Base-by-base conservation (phyloP, 805 yeast genomes). In the Metschnikowia gruessii region DNA sequence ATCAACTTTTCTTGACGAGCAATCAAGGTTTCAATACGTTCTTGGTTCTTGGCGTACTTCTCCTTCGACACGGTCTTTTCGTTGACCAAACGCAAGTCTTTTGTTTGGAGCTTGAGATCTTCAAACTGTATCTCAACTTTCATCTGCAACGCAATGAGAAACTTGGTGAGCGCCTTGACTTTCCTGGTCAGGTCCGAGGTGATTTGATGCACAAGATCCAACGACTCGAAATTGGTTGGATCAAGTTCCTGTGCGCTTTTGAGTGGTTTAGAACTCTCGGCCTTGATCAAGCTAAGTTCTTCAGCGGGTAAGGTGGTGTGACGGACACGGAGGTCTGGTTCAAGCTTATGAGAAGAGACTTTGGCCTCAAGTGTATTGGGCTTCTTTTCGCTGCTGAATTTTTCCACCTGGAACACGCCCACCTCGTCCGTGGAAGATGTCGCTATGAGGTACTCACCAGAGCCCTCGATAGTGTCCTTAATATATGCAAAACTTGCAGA, bases 401-500 rank as follows among this genome's bases (percentile, higher is more conserved):
- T 28, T 24, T 41, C 44, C 12, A 60, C 41, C 24, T 53, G 54
- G 26, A 55, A 45, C 13, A 59, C 49, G 21, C 48, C 53, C 13
- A 53, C 48, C 26, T 48, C 51, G 16, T 49, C 46, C 5, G 42
- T 34, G 8, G 47, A 15, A 3, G 54, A 52, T 11, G 60, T 40
- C 8, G 54, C 44, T 15, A 64, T 43, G n/a, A 63, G 44, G 43
- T 61, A 65, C 7, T 59, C 61, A 1, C 72, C 72, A 3, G 64
- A 53, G 21, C 59, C 61, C 1, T 64, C 54, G 12, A 60, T 48
- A n/a, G 47, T 54, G 40, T 69, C 74, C 11, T 46, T 51, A 2
- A 68, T 37, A 21, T 52, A 49, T 12, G 59, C 53, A 39, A 52
- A 45, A 10, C 60, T 46, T 12, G 49, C 29, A 10, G 42, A 22